Conservation (phyloP, 306 rosid species). For the Cicer pinnatifidum region DNA sequence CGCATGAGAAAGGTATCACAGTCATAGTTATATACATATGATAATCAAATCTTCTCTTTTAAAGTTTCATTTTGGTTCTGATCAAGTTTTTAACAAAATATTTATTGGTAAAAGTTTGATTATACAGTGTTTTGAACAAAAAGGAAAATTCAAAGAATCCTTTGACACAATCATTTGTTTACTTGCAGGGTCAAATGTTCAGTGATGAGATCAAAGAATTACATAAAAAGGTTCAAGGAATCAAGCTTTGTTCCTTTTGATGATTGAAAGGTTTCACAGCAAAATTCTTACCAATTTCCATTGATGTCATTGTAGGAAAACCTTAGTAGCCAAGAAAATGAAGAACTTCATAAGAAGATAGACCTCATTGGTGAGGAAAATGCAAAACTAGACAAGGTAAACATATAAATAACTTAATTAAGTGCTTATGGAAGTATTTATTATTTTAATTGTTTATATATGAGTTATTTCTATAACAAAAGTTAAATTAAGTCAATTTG, state of each 20-base stretch:
- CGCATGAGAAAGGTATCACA: constrained; percentile 68
- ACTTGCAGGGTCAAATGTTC: constrained; percentile 59
- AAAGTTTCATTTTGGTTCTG: background rate
- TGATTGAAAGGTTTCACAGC: constrained; percentile 9
- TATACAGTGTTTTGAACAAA: background rate
- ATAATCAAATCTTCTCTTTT: background rate
- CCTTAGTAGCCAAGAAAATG: constrained; percentile 50
- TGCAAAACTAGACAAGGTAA: constrained; percentile 59
- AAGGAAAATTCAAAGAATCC: background rate
- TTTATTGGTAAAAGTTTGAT: background rate
- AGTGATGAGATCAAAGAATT: constrained; percentile 59
- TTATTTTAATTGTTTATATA: too few species aligned
- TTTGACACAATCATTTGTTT: constrained; percentile 30
- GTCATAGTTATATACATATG: too few species aligned
- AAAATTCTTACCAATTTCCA: constrained; percentile 28
- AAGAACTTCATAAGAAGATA: constrained; percentile 54
- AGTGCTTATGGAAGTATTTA: too few species aligned
- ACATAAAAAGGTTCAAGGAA: constrained; percentile 51
- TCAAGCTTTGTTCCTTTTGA: constrained; percentile 7
- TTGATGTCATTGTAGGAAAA: constrained; percentile 55
- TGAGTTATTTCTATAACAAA: too few species aligned
- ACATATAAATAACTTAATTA: background rate
- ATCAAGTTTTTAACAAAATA: background rate
- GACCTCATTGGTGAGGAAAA: constrained; percentile 54
- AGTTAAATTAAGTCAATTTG: too few species aligned